Base-by-base conservation (phyloP, 208 protist species). In the Leptomonas pyrrhocoris region DNA sequence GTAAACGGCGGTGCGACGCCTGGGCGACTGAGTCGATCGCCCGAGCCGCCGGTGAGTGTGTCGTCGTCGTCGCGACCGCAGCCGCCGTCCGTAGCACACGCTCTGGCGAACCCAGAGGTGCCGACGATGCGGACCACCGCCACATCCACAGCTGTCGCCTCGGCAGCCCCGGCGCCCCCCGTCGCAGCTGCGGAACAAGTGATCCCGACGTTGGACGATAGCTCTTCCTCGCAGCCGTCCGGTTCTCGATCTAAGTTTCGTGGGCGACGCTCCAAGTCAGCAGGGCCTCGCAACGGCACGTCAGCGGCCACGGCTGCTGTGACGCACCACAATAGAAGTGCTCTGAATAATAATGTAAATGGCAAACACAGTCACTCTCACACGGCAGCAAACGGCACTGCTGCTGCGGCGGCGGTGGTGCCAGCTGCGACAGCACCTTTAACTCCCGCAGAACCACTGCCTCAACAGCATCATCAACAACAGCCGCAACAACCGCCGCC, bases 161-260 rank as follows among this genome's bases (percentile, higher is more conserved):
- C 30, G 25, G 49, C 49, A 31, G 15, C 23, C 15, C 19, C 45
- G 4, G 9, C 48, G 5, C 12, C n/a, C 15, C 16, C 48, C 21
- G 15, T 21, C 15, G 12, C 36, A 11, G 18, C 55, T 46, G 38
- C n/a, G 38, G 51, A 65, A 13, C 13, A 48, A 50, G 30, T n/a
- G 30, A 66, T 74, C 11, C 31, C 59, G 6, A 61, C 28, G 3
- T 19, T 61, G 3, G 40, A 62, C 4, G 59, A 61, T 28, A 25
- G 45, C 28, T 28, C 19, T 34, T 67, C 34, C 27, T n/a, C 21
- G 8, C 23, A 53, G 13, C 25, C 53, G 0, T 49, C 45, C 1
- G 27, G 25, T 12, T 4, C 38, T 13, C 7, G 19, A n/a, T 31
- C 55, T 5, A 1, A 28, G 36, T 36, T n/a, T 8, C 55, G 55